A percentile compares a stretch with the other conserved stretches of the same genome.
phyloP scores from a whole-genome alignment of 1,284 basidiomycete genomes.

The Coniferiporia weirii region DNA sequence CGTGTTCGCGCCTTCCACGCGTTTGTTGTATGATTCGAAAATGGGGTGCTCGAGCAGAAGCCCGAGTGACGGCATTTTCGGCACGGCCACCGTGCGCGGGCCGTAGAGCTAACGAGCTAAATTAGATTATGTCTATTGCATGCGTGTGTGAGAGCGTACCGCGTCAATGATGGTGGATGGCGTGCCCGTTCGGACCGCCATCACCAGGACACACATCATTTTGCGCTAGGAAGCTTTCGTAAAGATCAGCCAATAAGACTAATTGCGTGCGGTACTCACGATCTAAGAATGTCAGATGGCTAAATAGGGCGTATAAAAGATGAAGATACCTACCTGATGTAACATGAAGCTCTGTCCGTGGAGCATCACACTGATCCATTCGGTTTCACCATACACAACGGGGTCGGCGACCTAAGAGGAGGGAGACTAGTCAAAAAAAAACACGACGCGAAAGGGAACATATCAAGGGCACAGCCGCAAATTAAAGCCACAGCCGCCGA shows the following conservation, averaged over 20 bases:
- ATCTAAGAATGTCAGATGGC: conserved; percentile 37
- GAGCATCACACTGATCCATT: conserved; percentile 93
- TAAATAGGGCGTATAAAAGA: conserved; percentile 15
- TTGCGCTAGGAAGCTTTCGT: conserved; percentile 66
- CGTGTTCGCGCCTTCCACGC: conserved; percentile 56
- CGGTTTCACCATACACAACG: conserved; percentile 81
- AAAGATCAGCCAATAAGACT: conserved; percentile 7
- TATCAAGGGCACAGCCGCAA: no score
- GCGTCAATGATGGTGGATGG: conserved; percentile 71
- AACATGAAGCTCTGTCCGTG: conserved; percentile 99
- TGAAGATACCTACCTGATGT: conserved; percentile 64
- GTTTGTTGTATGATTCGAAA: conserved; percentile 75
- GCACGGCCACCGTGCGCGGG: conserved; percentile 79
- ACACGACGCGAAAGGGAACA: no score
- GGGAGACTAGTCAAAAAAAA: not conserved
- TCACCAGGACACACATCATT: conserved; percentile 89
- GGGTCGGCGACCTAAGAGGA: conserved; percentile 66
- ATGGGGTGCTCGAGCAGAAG: conserved; percentile 92
- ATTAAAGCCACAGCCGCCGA: no score
- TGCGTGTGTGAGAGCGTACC: conserved; percentile 32
- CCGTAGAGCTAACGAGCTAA: conserved; percentile 50
- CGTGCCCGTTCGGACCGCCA: conserved; percentile 72
- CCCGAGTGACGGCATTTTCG: conserved; percentile 95
- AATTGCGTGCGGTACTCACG: conserved; percentile 19
- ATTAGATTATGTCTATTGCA: not conserved